phyloP scores from a whole-genome alignment of 2,329 filamentous ascomycete genomes.

The Anisogramma anomala region DNA sequence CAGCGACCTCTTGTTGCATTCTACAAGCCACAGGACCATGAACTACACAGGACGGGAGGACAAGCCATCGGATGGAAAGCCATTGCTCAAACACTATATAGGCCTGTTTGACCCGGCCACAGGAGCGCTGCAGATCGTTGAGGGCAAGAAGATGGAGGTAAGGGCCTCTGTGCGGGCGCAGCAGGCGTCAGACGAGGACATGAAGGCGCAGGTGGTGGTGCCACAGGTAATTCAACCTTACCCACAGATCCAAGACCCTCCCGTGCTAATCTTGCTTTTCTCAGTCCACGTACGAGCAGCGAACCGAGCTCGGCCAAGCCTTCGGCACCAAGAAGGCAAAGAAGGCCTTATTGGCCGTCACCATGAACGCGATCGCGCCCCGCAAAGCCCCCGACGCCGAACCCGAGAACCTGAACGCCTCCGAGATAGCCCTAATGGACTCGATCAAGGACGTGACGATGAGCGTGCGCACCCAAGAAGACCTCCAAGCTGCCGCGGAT shows the following conservation, averaged over 20 bases:
- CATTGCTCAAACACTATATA: slow-evolving; percentile 49
- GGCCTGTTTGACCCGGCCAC: slow-evolving; percentile 52
- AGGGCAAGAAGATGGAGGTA: slow-evolving; percentile 54
- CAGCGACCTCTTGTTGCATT: slow-evolving; percentile 47
- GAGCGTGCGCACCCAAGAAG: slow-evolving; percentile 54
- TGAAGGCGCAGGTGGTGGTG: slow-evolving; percentile 24
- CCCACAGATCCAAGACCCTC: no score
- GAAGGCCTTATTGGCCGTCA: slow-evolving; percentile 59
- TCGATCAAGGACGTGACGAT: slow-evolving; percentile 50
- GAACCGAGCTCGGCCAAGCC: slow-evolving; percentile 59
- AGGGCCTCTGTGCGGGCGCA: slow-evolving; percentile 46
- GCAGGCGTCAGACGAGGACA: slow-evolving; percentile 37
- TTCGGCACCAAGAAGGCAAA: slow-evolving; percentile 81
- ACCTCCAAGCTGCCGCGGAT: slow-evolving; percentile 54
- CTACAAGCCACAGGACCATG: slow-evolving; percentile 42
- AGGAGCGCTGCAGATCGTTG: slow-evolving; percentile 47
- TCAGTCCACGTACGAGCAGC: slow-evolving; percentile 49
- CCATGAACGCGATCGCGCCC: slow-evolving; percentile 57
- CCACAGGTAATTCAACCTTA: slow-evolving; percentile 28
- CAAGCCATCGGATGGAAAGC: slow-evolving; percentile 27
- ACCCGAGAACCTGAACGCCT: slow-evolving; percentile 41
- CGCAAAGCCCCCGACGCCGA: slow-evolving; percentile 23
- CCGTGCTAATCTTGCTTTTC: no score
- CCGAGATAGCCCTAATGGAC: slow-evolving; percentile 49
- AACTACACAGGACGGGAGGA: slow-evolving; percentile 51